phyloP scores from a whole-genome alignment of 139 green algal genomes.

The Chlamydomonas applanata region DNA sequence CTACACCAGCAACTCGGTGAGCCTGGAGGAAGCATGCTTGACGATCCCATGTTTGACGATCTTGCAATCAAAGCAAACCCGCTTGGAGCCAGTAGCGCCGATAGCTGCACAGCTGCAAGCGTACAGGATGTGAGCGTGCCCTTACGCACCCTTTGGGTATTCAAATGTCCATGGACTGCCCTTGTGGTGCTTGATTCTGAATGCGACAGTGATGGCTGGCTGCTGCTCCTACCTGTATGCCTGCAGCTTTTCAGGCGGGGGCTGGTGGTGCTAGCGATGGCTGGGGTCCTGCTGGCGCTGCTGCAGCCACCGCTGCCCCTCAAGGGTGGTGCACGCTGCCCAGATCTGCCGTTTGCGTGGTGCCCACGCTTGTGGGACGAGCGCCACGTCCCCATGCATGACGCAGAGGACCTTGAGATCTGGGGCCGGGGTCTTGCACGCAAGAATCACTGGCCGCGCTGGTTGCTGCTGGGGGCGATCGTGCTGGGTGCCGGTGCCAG shows the following conservation, averaged over 20 bases:
- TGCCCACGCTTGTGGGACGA: constrained; percentile 90
- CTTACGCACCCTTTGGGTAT: neutral
- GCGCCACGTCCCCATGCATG: constrained; percentile 76
- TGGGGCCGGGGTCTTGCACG: constrained; percentile 53
- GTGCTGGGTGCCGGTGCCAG: constrained; percentile 11
- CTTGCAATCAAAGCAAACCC: too few relatives aligned
- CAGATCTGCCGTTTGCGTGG: constrained; percentile 73
- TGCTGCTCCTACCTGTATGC: neutral
- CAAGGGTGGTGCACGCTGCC: constrained; percentile 73
- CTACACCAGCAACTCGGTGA: constrained; percentile 51
- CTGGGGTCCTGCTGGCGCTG: constrained; percentile 51
- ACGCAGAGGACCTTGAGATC: constrained; percentile 81
- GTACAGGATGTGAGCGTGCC: too few relatives aligned
- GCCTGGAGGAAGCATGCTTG: neutral
- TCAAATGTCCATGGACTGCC: neutral
- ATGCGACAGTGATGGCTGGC: neutral
- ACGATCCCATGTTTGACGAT: too few relatives aligned
- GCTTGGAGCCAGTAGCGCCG: too few relatives aligned
- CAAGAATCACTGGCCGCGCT: constrained; percentile 70
- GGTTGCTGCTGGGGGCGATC: constrained; percentile 17
- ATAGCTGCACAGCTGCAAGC: too few relatives aligned
- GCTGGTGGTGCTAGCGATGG: constrained; percentile 24
- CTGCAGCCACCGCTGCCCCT: constrained; percentile 81
- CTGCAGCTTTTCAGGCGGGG: constrained; percentile 20
- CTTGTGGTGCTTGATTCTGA: neutral